Percentiles rank a stretch among this genome's conserved stretches.
Conservation (phyloP, 1,284 basidiomycete species). For the Filobasidium uniguttulatum region DNA sequence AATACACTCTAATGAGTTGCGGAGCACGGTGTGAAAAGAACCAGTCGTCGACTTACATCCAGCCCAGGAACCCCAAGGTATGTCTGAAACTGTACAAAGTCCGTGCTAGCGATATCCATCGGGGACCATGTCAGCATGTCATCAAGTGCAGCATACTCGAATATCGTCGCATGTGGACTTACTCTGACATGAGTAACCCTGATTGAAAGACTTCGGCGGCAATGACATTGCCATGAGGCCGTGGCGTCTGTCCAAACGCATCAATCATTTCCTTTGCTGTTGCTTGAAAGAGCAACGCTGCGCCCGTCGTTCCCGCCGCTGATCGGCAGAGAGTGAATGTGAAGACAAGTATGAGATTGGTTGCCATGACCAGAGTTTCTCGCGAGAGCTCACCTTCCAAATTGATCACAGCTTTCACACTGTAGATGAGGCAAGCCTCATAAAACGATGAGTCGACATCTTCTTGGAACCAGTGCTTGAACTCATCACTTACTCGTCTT, state of each 20-base stretch:
- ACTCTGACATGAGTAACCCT: slow-evolving; percentile 83
- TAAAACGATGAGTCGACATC: background rate
- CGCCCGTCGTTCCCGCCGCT: slow-evolving; percentile 79
- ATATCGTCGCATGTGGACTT: slow-evolving; percentile 27
- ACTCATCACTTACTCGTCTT: slow-evolving; percentile 50
- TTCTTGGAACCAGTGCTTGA: background rate
- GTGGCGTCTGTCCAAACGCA: slow-evolving; percentile 72
- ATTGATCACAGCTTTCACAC: slow-evolving; percentile 77
- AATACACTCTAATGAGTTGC: too few species aligned
- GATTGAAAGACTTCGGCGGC: slow-evolving; percentile 92
- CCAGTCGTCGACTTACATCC: slow-evolving; percentile 46
- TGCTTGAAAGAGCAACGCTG: slow-evolving; percentile 88
- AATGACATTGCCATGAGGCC: slow-evolving; percentile 78
- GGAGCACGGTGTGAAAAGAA: background rate
- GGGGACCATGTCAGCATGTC: background rate
- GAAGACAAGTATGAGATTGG: slow-evolving; percentile 2
- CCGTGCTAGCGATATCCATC: slow-evolving; percentile 60
- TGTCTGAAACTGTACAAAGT: slow-evolving; percentile 84
- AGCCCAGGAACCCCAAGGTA: slow-evolving; percentile 78
- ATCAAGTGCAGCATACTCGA: background rate
- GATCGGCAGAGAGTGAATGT: slow-evolving; percentile 5
- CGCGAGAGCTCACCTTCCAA: slow-evolving; percentile 55
- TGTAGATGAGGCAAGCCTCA: slow-evolving; percentile 25
- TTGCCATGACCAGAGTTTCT: background rate
- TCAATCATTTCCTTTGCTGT: slow-evolving; percentile 87